Percentiles rank a stretch among this genome's conserved stretches.
Conservation (phyloP, 306 rosid genomes). For the Vicia villosa region DNA sequence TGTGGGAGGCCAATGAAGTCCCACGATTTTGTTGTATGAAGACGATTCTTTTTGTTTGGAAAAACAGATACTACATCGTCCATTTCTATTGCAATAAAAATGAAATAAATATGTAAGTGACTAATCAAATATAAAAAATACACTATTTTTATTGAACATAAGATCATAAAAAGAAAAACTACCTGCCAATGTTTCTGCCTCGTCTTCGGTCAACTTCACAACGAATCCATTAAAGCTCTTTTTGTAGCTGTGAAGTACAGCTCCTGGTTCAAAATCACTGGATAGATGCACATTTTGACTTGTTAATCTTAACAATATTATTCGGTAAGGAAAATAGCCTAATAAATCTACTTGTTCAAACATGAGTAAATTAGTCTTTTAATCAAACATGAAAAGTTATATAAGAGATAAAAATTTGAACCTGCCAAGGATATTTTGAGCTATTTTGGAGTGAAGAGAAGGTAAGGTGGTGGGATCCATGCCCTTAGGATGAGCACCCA, state of each 20-base stretch:
- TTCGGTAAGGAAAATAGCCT: too few species aligned
- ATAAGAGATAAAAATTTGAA: background rate
- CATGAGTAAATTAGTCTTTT: background rate
- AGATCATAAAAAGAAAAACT: background rate
- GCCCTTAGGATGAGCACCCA: constrained; percentile 47
- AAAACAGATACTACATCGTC: constrained; percentile 46
- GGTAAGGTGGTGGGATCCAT: constrained; percentile 16
- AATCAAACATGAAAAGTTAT: background rate
- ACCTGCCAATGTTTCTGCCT: constrained; percentile 39
- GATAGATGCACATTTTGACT: background rate
- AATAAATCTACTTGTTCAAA: background rate
- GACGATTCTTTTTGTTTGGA: background rate
- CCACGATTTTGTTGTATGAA: constrained; percentile 55
- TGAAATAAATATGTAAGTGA: background rate
- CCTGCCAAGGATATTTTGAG: constrained; percentile 45
- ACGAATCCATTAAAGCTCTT: constrained; percentile 50
- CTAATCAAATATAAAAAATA: too few species aligned
- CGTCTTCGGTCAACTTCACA: constrained; percentile 37
- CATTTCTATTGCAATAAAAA: constrained; percentile 33
- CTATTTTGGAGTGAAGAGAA: constrained; percentile 43
- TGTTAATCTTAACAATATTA: background rate
- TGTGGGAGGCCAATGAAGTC: constrained; percentile 44
- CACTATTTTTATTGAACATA: too few species aligned
- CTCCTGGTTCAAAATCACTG: constrained; percentile 23
- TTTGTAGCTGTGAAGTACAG: constrained; percentile 43